Evolutionary conservation across 2,329 filamentous ascomycete genomes (phyloP).

Genomic region (Seiridium unicorne): DNA sequence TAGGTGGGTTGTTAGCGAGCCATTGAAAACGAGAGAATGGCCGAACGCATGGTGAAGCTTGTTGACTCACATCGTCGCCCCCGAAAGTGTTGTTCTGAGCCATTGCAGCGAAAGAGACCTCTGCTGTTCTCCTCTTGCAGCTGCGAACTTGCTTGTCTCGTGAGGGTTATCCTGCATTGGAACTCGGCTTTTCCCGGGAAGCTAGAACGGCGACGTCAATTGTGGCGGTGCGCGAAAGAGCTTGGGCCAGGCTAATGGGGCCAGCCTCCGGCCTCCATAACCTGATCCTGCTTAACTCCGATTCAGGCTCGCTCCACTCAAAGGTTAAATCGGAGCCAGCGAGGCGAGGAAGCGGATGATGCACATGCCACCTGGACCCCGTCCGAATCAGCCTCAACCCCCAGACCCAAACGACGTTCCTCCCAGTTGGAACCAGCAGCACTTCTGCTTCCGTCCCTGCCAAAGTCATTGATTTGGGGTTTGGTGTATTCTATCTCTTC

Average conservation of each 20-base stretch:
- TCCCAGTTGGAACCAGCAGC: background rate
- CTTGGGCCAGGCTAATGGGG: too few relatives aligned
- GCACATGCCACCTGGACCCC: background rate
- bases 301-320: too few relatives aligned
- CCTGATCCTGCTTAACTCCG: too few relatives aligned
- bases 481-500: too few relatives aligned
- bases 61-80: constrained; percentile 22
- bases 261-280: too few relatives aligned
- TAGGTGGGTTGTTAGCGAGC: constrained; percentile 7
- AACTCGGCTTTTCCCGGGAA: background rate
- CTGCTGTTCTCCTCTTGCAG: background rate
- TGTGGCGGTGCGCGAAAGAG: too few relatives aligned
- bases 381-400: background rate
- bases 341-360: background rate
- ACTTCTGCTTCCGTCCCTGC: too few relatives aligned
- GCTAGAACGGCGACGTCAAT: too few relatives aligned
- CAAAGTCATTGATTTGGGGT: too few relatives aligned
- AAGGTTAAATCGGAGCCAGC: background rate
- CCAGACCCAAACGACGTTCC: background rate
- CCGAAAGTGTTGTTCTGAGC: constrained; percentile 18
- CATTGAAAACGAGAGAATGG: constrained; percentile 1
- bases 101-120: constrained; percentile 16
- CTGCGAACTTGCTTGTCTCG: background rate
- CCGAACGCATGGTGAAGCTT: background rate
- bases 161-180: background rate